Conservation (phyloP, 176 grass and related monocot species). For the Zoysia japonica region DNA sequence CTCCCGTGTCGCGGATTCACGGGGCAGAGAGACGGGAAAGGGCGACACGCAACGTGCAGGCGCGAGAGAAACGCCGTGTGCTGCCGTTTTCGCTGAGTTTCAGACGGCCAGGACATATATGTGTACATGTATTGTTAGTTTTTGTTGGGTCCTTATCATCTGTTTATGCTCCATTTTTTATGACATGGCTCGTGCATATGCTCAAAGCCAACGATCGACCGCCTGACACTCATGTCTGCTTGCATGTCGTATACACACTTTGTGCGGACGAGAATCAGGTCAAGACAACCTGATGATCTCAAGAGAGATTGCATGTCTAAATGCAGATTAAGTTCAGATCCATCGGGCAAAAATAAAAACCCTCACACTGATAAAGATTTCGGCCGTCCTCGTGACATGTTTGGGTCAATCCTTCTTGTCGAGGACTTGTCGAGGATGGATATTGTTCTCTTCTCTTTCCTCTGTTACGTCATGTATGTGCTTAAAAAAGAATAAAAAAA, state of each 20-base stretch:
- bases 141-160: not conserved
- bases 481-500: no score
- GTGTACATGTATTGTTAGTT: not conserved
- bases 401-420: not conserved
- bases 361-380: no score
- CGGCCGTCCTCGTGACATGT: no score
- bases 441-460: no score
- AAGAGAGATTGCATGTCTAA: not conserved
- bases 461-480: no score
- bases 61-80: not conserved
- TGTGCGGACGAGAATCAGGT: not conserved
- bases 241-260: not conserved
- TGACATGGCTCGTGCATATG: not conserved
- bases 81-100: constrained; percentile 5
- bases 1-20: constrained; percentile 29
- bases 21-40: not conserved
- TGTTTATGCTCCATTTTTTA: not conserved
- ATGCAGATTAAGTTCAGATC: not conserved
- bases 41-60: constrained; percentile 33
- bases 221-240: not conserved
- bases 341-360: not conserved
- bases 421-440: not conserved
- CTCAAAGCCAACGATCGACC: not conserved
- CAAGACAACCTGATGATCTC: not conserved
- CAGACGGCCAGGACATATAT: not conserved